Evolutionary conservation across 2,329 filamentous ascomycete genomes (phyloP), one percentile per base, ranked within the genome.

Genomic region (Aspergillus amoenus): DNA sequence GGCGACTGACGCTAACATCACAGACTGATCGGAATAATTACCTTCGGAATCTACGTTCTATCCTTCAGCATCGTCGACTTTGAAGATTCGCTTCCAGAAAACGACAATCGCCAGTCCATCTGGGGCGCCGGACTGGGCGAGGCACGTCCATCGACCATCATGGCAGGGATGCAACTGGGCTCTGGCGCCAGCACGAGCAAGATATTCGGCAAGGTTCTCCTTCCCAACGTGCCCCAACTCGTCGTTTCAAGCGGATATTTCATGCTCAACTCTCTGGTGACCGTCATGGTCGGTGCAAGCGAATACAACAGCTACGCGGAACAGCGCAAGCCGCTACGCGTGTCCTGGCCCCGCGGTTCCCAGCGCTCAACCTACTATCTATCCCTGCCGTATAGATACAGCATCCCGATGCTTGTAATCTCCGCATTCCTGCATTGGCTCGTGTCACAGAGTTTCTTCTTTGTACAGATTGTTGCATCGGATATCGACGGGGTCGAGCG

Each of bases 281-380:
- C 79, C 0, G 70, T 66, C 2, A 81, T 83, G 68, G 69, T 80
- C 0, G 63, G 78, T 0, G 77, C 74, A 0, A 63, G 69, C 8
- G 83, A 85, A 65, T 85, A 77, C 68, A 75, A 70, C 43, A 61
- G 64, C 0, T 79, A 77, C 63, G 70, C 72, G 3, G 32, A 53
- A 0, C 17, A 64, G 5, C 67, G 74, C 3, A 78, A 77, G 40
- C 57, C 75, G 0, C 65, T 82, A 1, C 73, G 78, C 5, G 79
- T 81, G 1, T 78, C 76, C 0, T 68, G 70, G 52, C 78, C 76
- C 0, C 56, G 59, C 1, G 76, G 74, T 4, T 64, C 69, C 3
- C 78, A 82, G 60, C 67, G 77, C 3, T 74, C 72, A 0, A 77
- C 70, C 2, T 80, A 79, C 57, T 79, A 73, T 49, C 72, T 82